A percentile compares a stretch with the other conserved stretches of the same genome.
phyloP scores from a whole-genome alignment of 2,329 filamentous ascomycete genomes.

The Pseudogymnoascus sp. region DNA sequence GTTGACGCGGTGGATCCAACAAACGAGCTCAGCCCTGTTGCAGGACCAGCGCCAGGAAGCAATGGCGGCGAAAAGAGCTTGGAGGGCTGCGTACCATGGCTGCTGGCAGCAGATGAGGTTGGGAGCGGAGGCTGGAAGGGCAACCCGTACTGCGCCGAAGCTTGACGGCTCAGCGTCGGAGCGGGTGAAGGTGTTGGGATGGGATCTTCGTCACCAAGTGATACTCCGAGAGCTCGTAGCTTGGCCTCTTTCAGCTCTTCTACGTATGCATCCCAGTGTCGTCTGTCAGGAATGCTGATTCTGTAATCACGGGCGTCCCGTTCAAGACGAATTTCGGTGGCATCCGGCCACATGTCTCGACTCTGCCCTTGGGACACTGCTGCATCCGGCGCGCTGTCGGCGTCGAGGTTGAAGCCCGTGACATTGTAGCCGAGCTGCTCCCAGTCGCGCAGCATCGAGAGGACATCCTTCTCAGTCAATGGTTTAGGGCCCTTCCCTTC shows the following conservation, averaged over 20 bases:
- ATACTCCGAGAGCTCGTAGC: constrained; percentile 82
- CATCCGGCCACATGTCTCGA: constrained; percentile 58
- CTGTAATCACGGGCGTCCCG: constrained; percentile 44
- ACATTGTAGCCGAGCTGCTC: constrained; percentile 62
- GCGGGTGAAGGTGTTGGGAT: constrained; percentile 58
- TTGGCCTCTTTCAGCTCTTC: constrained; percentile 83
- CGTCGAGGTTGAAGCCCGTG: constrained; percentile 58
- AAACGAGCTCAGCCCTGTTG: constrained; percentile 55
- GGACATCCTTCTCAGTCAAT: constrained; percentile 46
- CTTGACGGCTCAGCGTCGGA: constrained; percentile 55
- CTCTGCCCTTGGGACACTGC: constrained; percentile 43
- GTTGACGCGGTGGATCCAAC: constrained; percentile 64
- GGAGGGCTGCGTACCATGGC: constrained; percentile 48
- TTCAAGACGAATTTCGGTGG: constrained; percentile 50
- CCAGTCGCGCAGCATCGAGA: constrained; percentile 57
- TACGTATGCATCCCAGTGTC: constrained; percentile 68
- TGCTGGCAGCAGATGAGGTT: constrained; percentile 69
- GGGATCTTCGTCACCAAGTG: constrained; percentile 64
- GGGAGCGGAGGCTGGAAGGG: constrained; percentile 80
- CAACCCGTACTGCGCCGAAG: constrained; percentile 67
- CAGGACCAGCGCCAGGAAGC: constrained; percentile 49
- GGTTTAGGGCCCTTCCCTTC: constrained; percentile 46
- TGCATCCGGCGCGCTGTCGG: constrained; percentile 27
- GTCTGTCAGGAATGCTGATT: constrained; percentile 52
- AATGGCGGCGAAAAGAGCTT: constrained; percentile 47